Conservation (phyloP, 352 stramenopile genomes). For the Vaucheria bursata region DNA sequence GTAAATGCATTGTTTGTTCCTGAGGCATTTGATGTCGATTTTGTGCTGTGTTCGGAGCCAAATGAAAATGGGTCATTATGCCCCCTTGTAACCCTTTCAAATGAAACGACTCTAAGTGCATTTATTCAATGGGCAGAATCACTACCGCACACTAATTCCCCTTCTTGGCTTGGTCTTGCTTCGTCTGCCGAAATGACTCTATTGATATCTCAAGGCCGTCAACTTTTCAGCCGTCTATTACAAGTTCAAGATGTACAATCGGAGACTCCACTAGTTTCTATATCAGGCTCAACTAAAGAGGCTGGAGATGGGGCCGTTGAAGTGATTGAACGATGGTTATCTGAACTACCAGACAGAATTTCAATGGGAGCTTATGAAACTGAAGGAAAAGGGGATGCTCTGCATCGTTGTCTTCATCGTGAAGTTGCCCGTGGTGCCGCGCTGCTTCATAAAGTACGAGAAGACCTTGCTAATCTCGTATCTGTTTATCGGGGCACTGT, state of each 20-base stretch:
- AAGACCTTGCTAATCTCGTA: conserved; percentile 61
- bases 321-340: not conserved
- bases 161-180: conserved; percentile 79
- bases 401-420: conserved; percentile 78
- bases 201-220: conserved; percentile 63
- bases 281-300: no score
- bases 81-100: conserved; percentile 66
- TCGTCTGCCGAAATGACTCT: conserved; percentile 79
- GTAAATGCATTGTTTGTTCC: conserved; percentile 83
- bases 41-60: conserved; percentile 57
- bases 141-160: conserved; percentile 75
- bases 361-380: conserved; percentile 13
- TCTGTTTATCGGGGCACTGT: conserved; percentile 65
- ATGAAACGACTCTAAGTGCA: conserved; percentile 75
- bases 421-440: conserved; percentile 71
- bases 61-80: no score
- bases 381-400: conserved; percentile 64
- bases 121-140: conserved; percentile 77
- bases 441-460: no score
- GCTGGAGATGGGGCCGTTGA: no score
- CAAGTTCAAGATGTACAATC: conserved; percentile 37
- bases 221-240: conserved; percentile 45
- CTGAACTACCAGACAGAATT: conserved; percentile 1
- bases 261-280: conserved; percentile 55
- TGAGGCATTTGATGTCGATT: conserved; percentile 82